Evolutionary conservation across 257 asterid genomes (phyloP), one percentile per base, ranked within the genome.

Genomic region (Ligustrum vulgare): DNA sequence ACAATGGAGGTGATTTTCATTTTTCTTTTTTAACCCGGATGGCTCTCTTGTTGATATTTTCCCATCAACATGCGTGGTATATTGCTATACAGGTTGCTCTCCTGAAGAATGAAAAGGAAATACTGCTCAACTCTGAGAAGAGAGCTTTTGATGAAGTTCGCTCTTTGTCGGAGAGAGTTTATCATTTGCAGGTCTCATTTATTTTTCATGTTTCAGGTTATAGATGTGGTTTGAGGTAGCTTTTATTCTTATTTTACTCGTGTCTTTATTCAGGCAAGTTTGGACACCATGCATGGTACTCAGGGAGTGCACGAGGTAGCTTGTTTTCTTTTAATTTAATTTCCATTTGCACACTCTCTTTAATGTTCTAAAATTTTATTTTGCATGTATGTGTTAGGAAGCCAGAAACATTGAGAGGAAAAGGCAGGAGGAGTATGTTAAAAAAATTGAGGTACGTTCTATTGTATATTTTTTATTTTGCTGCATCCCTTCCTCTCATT

Each of bases 131-230:
- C 79, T 83, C 99, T n/a, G 98, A 94, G 80, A 92, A 90, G 86
- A 91, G 97, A 87, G 97, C 99, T 51, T 85, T 86, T 65, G 96
- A 92, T 80, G 98, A 92, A 87, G 93, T 87, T 76, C 89, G 89
- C 68, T 88, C 79, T 84, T 83, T 92, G 84, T 85, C 97, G 5
- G 97, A 91, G 82, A 93, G 99, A 86, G 91, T 88, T 83, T 86
- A 89, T 72, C 91, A 91, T 35, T 86, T 94, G 82, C 99, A 93
- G 97, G 98, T 93, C 9, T 56, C 66, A 11, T 20, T 39, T 66
- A 8, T 74, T 73, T 37, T 37, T 34, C 45, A 33, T 33, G 18
- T 18, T 66, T 75, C 36, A 34, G 13, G 35, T 25, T 39, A 39
- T 36, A 35, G 7, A 32, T 35, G 51, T 9, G 6, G 64, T 35